Conservation (phyloP, 805 yeast genomes). For the Peterozyma toletana region DNA sequence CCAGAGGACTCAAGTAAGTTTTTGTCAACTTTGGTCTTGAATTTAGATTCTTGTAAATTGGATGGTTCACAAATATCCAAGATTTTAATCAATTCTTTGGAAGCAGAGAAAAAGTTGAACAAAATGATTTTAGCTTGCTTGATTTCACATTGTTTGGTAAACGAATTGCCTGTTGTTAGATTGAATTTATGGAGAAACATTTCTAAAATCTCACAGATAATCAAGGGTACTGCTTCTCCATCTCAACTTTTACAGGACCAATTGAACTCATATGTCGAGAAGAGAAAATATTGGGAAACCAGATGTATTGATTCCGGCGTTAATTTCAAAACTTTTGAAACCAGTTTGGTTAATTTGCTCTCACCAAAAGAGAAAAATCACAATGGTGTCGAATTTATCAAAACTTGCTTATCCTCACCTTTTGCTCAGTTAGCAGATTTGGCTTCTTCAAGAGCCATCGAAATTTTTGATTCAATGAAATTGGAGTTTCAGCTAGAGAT, state of each 20-base stretch:
- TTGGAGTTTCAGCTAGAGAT: slow-evolving; percentile 50
- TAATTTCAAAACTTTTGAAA: slow-evolving; percentile 49
- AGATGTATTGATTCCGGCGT: slow-evolving; percentile 42
- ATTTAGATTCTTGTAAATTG: slow-evolving; percentile 34
- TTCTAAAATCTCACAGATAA: slow-evolving; percentile 27
- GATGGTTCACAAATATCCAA: slow-evolving; percentile 41
- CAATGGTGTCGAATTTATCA: slow-evolving; percentile 54
- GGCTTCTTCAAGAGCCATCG: slow-evolving; percentile 43
- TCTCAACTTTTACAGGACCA: slow-evolving; percentile 40
- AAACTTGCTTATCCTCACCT: slow-evolving; percentile 41
- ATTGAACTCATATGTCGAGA: slow-evolving; percentile 33
- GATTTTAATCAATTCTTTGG: slow-evolving; percentile 24
- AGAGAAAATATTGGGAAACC: slow-evolving; percentile 37
- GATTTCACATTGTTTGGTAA: slow-evolving; percentile 55
- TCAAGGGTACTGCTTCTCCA: slow-evolving; percentile 35
- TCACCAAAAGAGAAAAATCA: slow-evolving; percentile 52
- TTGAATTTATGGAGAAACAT: slow-evolving; percentile 38
- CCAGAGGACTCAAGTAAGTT: slow-evolving; percentile 57
- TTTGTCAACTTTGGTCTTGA: slow-evolving; percentile 28
- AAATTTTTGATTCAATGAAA: slow-evolving; percentile 51
- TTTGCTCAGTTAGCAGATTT: slow-evolving; percentile 34
- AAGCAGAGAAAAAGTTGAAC: slow-evolving; percentile 48
- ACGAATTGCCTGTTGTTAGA: slow-evolving; percentile 51
- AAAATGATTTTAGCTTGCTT: slow-evolving; percentile 55
- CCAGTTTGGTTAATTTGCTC: slow-evolving; percentile 48